phyloP scores from a whole-genome alignment of 1,284 basidiomycete genomes.

The Baeospora myosura region DNA sequence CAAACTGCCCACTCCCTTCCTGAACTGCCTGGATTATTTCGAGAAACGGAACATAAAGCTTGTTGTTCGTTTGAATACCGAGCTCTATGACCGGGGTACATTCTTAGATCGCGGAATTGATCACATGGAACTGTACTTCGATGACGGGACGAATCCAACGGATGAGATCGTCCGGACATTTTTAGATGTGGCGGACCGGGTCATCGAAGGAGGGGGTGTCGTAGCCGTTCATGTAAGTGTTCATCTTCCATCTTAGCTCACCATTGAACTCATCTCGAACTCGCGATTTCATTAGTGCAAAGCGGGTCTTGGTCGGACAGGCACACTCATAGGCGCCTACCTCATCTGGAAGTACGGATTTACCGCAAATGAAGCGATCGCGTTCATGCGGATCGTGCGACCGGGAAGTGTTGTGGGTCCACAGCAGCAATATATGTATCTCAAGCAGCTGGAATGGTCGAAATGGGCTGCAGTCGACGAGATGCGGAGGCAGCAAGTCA shows the following conservation, averaged over 20 bases:
- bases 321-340: conserved; percentile 95
- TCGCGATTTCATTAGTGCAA: conserved; percentile 60
- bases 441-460: conserved; percentile 90
- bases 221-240: conserved; percentile 81
- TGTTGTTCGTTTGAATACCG: conserved; percentile 93
- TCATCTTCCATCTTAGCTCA: conserved; percentile 12
- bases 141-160: conserved; percentile 96
- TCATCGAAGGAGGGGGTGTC: conserved; percentile 72
- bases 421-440: conserved; percentile 93
- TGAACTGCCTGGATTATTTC: conserved; percentile 90
- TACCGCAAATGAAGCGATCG: conserved; percentile 95
- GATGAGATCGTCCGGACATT: conserved; percentile 92
- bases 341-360: conserved; percentile 99
- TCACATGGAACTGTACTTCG: conserved; percentile 92
- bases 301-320: conserved; percentile 88
- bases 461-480: conserved; percentile 88
- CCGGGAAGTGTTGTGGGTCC: conserved; percentile 95
- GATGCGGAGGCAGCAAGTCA: conserved; percentile 44
- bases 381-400: conserved; percentile 95
- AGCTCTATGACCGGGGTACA: conserved; percentile 82
- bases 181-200: conserved; percentile 76
- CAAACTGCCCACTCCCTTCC: conserved; percentile 71
- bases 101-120: conserved; percentile 86
- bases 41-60: conserved; percentile 80
- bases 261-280: conserved; percentile 17